phyloP scores from a whole-genome alignment of 768 basidiomycete genomes.

The Phlebiopsis flavidoalba region DNA sequence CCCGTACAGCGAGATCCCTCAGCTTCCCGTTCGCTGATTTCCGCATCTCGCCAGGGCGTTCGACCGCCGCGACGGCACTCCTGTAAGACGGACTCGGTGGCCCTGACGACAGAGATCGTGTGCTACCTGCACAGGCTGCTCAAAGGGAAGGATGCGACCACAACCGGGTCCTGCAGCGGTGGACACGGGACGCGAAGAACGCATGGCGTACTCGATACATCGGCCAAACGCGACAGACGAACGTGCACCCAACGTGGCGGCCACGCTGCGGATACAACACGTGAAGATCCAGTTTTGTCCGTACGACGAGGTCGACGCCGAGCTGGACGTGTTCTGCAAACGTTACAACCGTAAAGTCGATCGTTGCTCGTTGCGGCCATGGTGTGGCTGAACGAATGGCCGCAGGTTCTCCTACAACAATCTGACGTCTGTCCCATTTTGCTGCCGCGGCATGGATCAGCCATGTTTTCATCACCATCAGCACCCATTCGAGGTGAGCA shows the following conservation, averaged over 20 bases:
- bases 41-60: too few species aligned
- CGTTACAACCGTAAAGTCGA: constrained; percentile 10
- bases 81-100: too few species aligned
- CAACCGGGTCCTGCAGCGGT: constrained; percentile 8
- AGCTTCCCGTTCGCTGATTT: too few species aligned
- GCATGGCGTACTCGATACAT: constrained; percentile 2
- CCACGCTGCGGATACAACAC: constrained; percentile 2
- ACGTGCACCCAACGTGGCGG: constrained; percentile 9
- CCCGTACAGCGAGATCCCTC: too few species aligned
- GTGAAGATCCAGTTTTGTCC: constrained; percentile 13
- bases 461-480: constrained; percentile 12
- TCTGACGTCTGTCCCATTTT: constrained; percentile 10
- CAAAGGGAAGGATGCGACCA: too few species aligned
- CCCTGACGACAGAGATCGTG: constrained; percentile 5
- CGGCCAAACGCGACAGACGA: constrained; percentile 8
- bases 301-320: constrained; percentile 11
- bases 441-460: constrained; percentile 13
- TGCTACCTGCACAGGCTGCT: constrained; percentile 9
- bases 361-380: not conserved
- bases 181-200: not conserved
- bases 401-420: not conserved
- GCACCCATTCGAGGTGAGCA: constrained; percentile 12
- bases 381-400: not conserved
- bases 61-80: too few species aligned
- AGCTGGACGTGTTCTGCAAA: constrained; percentile 10